Evolutionary conservation across 2,329 filamentous ascomycete species (phyloP).

Genomic region (Trichoderma brevicompactum): DNA sequence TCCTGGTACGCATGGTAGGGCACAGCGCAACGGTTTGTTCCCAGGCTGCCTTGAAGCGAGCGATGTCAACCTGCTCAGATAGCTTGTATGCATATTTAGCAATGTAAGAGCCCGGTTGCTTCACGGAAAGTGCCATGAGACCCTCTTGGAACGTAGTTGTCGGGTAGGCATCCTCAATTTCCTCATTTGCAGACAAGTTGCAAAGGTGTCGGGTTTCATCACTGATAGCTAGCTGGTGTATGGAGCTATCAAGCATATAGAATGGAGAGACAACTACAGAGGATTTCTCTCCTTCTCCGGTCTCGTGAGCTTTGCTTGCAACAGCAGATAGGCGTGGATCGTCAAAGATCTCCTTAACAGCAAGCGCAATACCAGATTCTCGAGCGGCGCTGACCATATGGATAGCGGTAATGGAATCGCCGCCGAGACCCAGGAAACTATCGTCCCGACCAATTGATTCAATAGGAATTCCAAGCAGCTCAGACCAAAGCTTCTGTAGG

Average conservation of each 20-base stretch:
- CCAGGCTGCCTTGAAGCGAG: conserved; percentile 29
- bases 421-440: conserved; percentile 33
- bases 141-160: conserved; percentile 31
- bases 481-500: conserved; percentile 21
- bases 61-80: background rate
- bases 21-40: conserved; percentile 5
- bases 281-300: background rate
- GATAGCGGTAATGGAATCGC: conserved; percentile 32
- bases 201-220: conserved; percentile 8
- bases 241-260: background rate
- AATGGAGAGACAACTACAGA: background rate
- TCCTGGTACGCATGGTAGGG: conserved; percentile 29
- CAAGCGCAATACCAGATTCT: conserved; percentile 16
- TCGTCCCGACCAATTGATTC: conserved; percentile 31
- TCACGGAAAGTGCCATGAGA: conserved; percentile 29
- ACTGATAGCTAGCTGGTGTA: background rate
- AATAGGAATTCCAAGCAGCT: conserved; percentile 21
- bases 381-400: conserved; percentile 17
- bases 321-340: conserved; percentile 28
- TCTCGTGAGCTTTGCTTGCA: conserved; percentile 18
- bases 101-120: conserved; percentile 29
- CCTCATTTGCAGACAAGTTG: background rate
- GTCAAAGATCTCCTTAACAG: conserved; percentile 30
- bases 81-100: conserved; percentile 14
- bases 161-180: conserved; percentile 30